Conservation (phyloP, 1,284 basidiomycete species). For the Ustilago curta region DNA sequence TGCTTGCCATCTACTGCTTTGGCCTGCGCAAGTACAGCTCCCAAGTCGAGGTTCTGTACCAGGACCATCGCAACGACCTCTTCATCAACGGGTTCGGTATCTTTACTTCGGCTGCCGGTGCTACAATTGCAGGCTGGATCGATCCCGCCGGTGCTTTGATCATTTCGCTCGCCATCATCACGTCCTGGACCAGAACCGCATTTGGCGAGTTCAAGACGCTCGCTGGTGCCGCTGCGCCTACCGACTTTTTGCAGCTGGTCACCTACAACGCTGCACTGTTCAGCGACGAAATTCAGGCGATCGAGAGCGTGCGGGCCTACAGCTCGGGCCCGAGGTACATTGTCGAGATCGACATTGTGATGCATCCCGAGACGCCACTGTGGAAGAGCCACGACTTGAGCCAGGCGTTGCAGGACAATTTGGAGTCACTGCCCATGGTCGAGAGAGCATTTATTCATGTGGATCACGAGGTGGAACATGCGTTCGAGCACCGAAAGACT, state of each 20-base stretch:
- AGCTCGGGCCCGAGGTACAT: conserved; percentile 79
- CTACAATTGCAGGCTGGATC: conserved; percentile 85
- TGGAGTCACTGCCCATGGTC: conserved; percentile 90
- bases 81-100: conserved; percentile 75
- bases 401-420: conserved; percentile 91
- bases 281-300: conserved; percentile 82
- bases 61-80: conserved; percentile 86
- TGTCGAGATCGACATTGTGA: conserved; percentile 94
- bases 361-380: conserved; percentile 87
- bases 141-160: conserved; percentile 83
- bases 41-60: conserved; percentile 93
- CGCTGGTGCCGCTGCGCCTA: conserved; percentile 89
- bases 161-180: conserved; percentile 81
- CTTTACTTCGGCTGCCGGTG: conserved; percentile 88
- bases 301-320: conserved; percentile 77
- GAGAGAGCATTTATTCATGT: conserved; percentile 72
- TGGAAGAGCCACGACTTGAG: conserved; percentile 92
- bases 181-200: conserved; percentile 76
- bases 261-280: conserved; percentile 81
- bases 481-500: conserved; percentile 56
- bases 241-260: conserved; percentile 88
- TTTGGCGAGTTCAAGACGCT: conserved; percentile 81
- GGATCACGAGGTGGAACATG: conserved; percentile 60
- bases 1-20: conserved; percentile 87
- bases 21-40: conserved; percentile 82